A percentile compares a stretch with the other conserved stretches of the same genome.
Evolutionary conservation across 495 filamentous ascomycete species (phyloP).

Genomic region (Daldinia grandis): DNA sequence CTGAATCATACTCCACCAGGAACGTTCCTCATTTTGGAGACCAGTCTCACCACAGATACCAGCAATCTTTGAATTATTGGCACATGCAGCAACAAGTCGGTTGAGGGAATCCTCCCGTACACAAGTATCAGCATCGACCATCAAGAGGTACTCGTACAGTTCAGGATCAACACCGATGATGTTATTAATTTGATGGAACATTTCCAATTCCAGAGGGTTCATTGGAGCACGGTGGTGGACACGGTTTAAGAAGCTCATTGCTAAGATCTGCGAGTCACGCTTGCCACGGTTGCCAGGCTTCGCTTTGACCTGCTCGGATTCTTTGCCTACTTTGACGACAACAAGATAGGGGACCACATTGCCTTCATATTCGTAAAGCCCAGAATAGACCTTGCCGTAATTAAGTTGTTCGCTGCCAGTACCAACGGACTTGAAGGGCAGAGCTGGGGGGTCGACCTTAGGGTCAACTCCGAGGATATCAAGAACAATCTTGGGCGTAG

Average conservation of each 20-base stretch:
- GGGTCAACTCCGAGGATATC: slow-evolving; percentile 98
- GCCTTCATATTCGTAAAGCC: slow-evolving; percentile 96
- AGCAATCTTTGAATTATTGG: slow-evolving; percentile 93
- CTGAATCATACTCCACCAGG: slow-evolving; percentile 99
- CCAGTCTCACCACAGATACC: slow-evolving; percentile 98
- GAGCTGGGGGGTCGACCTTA: slow-evolving; percentile 91
- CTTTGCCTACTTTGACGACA: slow-evolving; percentile 95
- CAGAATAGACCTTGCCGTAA: slow-evolving; percentile 98
- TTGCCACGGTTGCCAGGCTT: slow-evolving; percentile 99
- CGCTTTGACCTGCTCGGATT: slow-evolving; percentile 87
- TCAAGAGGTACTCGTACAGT: slow-evolving; percentile 95
- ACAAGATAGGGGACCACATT: slow-evolving; percentile 97
- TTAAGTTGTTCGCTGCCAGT: slow-evolving; percentile 92
- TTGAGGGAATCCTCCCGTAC: slow-evolving; percentile 93
- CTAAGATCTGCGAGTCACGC: slow-evolving; percentile 90
- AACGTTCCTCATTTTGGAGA: slow-evolving; percentile 91
- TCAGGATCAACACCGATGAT: slow-evolving; percentile 98
- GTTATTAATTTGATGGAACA: slow-evolving; percentile 99
- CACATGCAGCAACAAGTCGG: slow-evolving; percentile 89
- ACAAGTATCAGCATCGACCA: slow-evolving; percentile 98
- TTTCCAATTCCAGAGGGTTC: slow-evolving; percentile 94
- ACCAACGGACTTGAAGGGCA: slow-evolving; percentile 92
- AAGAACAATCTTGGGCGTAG: slow-evolving; percentile 95
- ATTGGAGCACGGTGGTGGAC: slow-evolving; percentile 94
- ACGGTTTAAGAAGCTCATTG: slow-evolving; percentile 92